These are phyloP conservation scores for Starmerella cellae DNA, from an alignment of 805 yeast species.

Conservation along the genomic window DNA sequence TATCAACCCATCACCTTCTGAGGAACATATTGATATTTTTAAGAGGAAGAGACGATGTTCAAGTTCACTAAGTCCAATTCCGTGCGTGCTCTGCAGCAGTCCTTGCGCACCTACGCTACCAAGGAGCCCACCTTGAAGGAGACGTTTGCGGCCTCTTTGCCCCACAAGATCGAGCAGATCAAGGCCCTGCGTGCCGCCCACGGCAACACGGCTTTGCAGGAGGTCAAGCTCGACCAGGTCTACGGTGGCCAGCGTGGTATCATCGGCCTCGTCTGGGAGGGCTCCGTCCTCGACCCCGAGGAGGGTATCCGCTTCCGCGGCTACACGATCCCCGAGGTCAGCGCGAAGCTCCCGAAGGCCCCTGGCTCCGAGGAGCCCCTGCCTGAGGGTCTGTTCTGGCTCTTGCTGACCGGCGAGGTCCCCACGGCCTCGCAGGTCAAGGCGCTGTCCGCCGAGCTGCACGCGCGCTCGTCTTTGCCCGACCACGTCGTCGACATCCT, in stretches of 20 bases:
- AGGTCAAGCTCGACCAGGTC: constrained; percentile 63
- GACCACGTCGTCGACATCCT: constrained; percentile 60
- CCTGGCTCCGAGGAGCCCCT: constrained; percentile 52
- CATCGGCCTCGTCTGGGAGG: constrained; percentile 79
- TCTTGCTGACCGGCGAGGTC: constrained; percentile 67
- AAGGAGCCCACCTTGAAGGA: constrained; percentile 57
- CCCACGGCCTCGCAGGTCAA: constrained; percentile 61
- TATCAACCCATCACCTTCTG: not conserved
- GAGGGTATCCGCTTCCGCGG: constrained; percentile 85
- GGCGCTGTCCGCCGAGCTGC: constrained; percentile 61
- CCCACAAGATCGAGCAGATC: constrained; percentile 84
- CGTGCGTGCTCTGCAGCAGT: constrained; percentile 10
- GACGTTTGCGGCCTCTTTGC: constrained; percentile 83
- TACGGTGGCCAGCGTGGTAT: constrained; percentile 90
- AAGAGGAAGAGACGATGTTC: too few relatives aligned
- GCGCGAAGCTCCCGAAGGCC: constrained; percentile 59
- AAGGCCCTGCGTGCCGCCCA: constrained; percentile 77
- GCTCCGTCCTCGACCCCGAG: constrained; percentile 69
- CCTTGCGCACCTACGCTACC: constrained; percentile 21
- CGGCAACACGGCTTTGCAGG: constrained; percentile 67
- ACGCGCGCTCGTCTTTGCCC: constrained; percentile 66
- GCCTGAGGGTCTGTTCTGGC: constrained; percentile 78
- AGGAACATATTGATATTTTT: not conserved
- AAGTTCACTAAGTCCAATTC: constrained; percentile 8
- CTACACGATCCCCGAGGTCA: constrained; percentile 67